Conservation (phyloP, 2,329 filamentous ascomycete genomes). For the Epichloe hybrida region DNA sequence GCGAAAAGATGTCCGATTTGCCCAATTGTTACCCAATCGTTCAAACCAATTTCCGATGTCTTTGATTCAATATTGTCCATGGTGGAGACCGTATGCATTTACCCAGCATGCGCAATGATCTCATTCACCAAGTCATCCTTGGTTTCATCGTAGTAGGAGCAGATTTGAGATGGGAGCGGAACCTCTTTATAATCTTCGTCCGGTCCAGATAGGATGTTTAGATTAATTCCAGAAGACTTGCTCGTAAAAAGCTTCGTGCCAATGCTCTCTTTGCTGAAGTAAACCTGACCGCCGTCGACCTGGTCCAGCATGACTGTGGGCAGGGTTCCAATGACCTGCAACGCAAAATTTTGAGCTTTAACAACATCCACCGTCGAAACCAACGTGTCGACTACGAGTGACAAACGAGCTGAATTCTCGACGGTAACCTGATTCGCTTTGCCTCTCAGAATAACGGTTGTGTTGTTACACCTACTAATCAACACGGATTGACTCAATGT, state of each 20-base stretch:
- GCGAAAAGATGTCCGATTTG: background rate
- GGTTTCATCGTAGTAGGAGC: slow-evolving; percentile 54
- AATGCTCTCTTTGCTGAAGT: slow-evolving; percentile 68
- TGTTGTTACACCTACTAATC: slow-evolving; percentile 83
- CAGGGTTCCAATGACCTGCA: slow-evolving; percentile 78
- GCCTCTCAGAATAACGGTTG: slow-evolving; percentile 75
- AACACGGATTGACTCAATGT: slow-evolving; percentile 78
- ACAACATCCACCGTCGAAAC: slow-evolving; percentile 90
- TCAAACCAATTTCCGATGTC: background rate
- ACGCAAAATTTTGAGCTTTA: slow-evolving; percentile 84
- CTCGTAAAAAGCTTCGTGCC: slow-evolving; percentile 75
- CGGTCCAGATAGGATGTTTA: slow-evolving; percentile 60
- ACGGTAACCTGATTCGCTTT: slow-evolving; percentile 96
- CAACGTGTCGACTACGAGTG: slow-evolving; percentile 76
- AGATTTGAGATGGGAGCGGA: slow-evolving; percentile 79
- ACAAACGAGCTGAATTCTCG: slow-evolving; percentile 76
- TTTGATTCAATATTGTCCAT: background rate
- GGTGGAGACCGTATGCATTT: slow-evolving; percentile 10
- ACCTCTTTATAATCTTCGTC: slow-evolving; percentile 79
- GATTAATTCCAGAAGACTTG: slow-evolving; percentile 77
- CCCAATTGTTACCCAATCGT: background rate
- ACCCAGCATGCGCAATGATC: slow-evolving; percentile 91
- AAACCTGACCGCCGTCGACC: slow-evolving; percentile 79
- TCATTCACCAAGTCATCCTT: slow-evolving; percentile 73
- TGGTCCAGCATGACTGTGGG: slow-evolving; percentile 88